Conservation (phyloP, 2,329 filamentous ascomycete genomes). For the Remersonia thermophila region DNA sequence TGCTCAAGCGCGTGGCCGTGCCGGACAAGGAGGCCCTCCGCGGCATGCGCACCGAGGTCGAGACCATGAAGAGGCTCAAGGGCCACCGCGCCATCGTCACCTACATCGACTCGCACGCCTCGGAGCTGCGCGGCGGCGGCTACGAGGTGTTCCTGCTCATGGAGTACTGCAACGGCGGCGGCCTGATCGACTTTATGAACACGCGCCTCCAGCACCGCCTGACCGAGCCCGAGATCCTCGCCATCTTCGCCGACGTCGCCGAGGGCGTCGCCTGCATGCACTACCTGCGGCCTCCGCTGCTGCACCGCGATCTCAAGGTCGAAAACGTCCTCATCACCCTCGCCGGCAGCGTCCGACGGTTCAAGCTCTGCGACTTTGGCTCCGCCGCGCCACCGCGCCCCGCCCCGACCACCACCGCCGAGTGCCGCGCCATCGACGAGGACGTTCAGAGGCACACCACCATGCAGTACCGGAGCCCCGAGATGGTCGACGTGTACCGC, state of each 20-base stretch:
- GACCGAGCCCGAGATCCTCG: constrained; percentile 92
- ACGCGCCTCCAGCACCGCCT: constrained; percentile 89
- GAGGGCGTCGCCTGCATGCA: constrained; percentile 99
- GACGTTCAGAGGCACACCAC: constrained; percentile 96
- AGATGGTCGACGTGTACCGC: constrained; percentile 97
- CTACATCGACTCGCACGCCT: constrained; percentile 97
- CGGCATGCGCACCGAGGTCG: constrained; percentile 95
- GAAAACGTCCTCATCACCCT: constrained; percentile 89
- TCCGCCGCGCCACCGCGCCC: constrained; percentile 74
- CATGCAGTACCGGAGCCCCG: constrained; percentile 90
- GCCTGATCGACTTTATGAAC: constrained; percentile 99
- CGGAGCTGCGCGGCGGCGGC: constrained; percentile 79
- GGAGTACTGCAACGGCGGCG: constrained; percentile 92
- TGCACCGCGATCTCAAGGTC: constrained; percentile 93
- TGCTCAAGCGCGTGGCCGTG: constrained; percentile 89
- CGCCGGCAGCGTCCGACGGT: constrained; percentile 53
- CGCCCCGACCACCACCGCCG: constrained; percentile 72
- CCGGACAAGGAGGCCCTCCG: constrained; percentile 90
- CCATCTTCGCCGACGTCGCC: constrained; percentile 91
- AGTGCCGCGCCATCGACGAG: constrained; percentile 88
- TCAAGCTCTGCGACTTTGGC: constrained; percentile 98
- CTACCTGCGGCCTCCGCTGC: constrained; percentile 83
- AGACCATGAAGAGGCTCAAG: constrained; percentile 99
- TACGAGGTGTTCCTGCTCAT: constrained; percentile 98
- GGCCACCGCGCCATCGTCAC: constrained; percentile 93